Evolutionary conservation across 805 yeast genomes (phyloP).

Genomic region (Candida taoyuanica): DNA sequence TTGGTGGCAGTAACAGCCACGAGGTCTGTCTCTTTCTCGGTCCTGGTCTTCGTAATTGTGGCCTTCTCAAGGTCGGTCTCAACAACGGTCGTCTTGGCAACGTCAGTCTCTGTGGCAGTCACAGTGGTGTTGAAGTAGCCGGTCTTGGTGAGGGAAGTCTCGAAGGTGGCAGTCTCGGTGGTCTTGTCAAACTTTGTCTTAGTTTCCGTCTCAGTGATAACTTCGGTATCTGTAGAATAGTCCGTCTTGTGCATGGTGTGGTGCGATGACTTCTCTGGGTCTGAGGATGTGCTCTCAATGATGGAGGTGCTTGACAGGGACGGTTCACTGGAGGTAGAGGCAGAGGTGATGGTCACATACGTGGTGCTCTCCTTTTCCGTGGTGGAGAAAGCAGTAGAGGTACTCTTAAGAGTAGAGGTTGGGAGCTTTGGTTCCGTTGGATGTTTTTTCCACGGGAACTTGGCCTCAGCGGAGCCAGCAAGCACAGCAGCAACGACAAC

Average conservation of each 20-base stretch:
- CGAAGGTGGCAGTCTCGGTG: no score
- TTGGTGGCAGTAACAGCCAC: slow-evolving; percentile 2
- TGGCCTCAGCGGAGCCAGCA: not conserved
- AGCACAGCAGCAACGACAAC: not conserved
- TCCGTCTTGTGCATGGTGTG: no score
- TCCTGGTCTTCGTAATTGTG: not conserved
- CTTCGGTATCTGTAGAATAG: not conserved
- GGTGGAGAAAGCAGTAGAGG: not conserved
- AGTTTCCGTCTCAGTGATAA: not conserved
- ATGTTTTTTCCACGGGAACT: no score
- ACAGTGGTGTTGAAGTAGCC: not conserved
- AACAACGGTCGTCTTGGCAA: no score
- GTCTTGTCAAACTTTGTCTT: no score
- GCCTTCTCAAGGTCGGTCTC: no score
- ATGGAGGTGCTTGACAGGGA: not conserved
- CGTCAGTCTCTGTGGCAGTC: slow-evolving; percentile 1
- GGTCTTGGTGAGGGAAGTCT: not conserved
- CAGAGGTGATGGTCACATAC: not conserved
- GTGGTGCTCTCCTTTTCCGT: no score
- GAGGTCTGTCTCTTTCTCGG: not conserved
- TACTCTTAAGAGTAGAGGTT: not conserved
- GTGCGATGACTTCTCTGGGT: no score
- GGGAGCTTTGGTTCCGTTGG: slow-evolving; percentile 1
- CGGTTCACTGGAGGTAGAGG: no score
- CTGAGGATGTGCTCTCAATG: no score